Evolutionary conservation across 2,329 filamentous ascomycete genomes (phyloP).

Genomic region (Mollisiaceae sp.): DNA sequence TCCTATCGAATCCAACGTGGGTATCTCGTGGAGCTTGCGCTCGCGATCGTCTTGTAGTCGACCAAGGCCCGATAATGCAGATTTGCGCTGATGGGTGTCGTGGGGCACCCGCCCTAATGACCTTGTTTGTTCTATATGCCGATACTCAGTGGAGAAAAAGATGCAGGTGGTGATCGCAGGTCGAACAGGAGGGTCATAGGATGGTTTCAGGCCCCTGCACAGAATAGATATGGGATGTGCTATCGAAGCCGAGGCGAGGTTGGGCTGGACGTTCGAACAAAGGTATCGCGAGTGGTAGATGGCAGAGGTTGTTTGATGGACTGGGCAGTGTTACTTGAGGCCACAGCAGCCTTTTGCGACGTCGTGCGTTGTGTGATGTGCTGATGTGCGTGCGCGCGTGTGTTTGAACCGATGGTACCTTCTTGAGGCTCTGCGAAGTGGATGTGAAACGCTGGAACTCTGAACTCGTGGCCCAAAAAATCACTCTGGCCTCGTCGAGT

Average conservation of each 20-base stretch:
- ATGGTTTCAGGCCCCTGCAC: constrained; percentile 35
- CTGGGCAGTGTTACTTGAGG: constrained; percentile 25
- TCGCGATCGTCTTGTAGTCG: constrained; percentile 25
- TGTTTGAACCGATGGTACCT: constrained; percentile 10
- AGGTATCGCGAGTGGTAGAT: constrained; percentile 11
- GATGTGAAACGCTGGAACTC: constrained; percentile 20
- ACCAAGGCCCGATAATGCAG: constrained; percentile 20
- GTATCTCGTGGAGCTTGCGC: constrained; percentile 36
- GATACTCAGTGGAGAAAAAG: constrained; percentile 24
- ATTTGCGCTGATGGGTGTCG: constrained; percentile 10
- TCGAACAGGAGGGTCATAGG: constrained; percentile 27
- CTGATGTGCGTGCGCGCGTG: constrained; percentile 16
- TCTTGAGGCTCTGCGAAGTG: constrained; percentile 19
- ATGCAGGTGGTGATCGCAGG: constrained; percentile 32
- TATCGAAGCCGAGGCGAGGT: constrained; percentile 28
- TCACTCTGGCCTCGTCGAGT: constrained; percentile 11
- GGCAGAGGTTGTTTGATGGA: constrained; percentile 16
- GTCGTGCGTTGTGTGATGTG: neutral
- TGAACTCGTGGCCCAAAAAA: neutral
- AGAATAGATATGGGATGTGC: constrained; percentile 23
- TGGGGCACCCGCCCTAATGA: constrained; percentile 18
- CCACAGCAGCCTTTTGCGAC: constrained; percentile 20
- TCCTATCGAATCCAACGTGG: constrained; percentile 35
- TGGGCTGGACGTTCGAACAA: constrained; percentile 1
- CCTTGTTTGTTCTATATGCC: constrained; percentile 23